Evolutionary conservation across 2,329 filamentous ascomycete genomes (phyloP).

Genomic region (Aspergillus spinulosporus): DNA sequence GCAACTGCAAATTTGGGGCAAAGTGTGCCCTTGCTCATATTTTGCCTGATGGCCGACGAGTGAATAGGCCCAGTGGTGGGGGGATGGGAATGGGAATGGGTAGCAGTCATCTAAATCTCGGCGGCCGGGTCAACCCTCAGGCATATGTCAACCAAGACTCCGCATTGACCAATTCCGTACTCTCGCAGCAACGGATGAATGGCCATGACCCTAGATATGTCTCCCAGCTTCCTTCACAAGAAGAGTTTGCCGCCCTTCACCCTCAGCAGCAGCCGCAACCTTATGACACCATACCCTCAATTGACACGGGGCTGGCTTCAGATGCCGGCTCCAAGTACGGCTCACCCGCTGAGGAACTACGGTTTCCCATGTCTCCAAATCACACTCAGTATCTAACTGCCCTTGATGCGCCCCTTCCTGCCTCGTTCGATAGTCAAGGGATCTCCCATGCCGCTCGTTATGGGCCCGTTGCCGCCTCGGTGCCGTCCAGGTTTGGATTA

Average conservation of each 20-base stretch:
- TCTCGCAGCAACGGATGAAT: slow-evolving; percentile 61
- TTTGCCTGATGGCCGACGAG: slow-evolving; percentile 85
- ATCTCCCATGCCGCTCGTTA: slow-evolving; percentile 88
- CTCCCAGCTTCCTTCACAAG: slow-evolving; percentile 44
- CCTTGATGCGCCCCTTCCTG: slow-evolving; percentile 85
- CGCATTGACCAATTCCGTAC: slow-evolving; percentile 71
- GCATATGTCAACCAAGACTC: slow-evolving; percentile 66
- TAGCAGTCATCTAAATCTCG: slow-evolving; percentile 63
- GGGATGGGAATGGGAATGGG: slow-evolving; percentile 41
- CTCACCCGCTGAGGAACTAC: slow-evolving; percentile 75
- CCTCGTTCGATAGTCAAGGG: slow-evolving; percentile 94
- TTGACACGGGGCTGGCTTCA: slow-evolving; percentile 61
- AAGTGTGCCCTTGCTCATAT: slow-evolving; percentile 98
- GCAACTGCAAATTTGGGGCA: slow-evolving; percentile 97
- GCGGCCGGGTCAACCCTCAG: slow-evolving; percentile 66
- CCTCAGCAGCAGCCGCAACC: slow-evolving; percentile 40
- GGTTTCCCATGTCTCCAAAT: slow-evolving; percentile 77
- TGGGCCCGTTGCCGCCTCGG: slow-evolving; percentile 86
- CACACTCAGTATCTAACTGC: slow-evolving; percentile 74
- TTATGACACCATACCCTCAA: slow-evolving; percentile 55
- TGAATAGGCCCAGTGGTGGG: slow-evolving; percentile 67
- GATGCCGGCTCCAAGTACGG: slow-evolving; percentile 69
- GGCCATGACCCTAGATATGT: slow-evolving; percentile 48
- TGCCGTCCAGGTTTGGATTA: slow-evolving; percentile 86
- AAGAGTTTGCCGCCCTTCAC: slow-evolving; percentile 45